Evolutionary conservation across 768 basidiomycete genomes (phyloP), one percentile per base, ranked within the genome.

Genomic region (Panaeolus cyanescens): DNA sequence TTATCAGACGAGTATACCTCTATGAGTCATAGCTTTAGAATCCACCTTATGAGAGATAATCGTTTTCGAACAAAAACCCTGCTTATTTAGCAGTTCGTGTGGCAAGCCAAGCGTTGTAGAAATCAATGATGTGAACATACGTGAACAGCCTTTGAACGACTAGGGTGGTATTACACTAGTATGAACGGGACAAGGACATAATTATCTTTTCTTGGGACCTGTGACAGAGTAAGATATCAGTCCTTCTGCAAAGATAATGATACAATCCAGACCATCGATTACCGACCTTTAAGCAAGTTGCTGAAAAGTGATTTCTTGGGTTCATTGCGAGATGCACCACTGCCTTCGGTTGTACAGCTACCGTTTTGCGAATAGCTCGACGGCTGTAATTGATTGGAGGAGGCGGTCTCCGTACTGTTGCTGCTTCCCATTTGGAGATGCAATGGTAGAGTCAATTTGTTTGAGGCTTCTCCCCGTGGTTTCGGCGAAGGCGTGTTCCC

Each of bases 401-500:
- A 20, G 39, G 6, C 9, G 10, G 45, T 50, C 15, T 50, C 45
- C 15, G 25, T n/a, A 28, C 25, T 12, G 13, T 50, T 25, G 25
- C 45, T 50, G 45, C 45, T 50, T 22, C 45, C 45, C 1, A 50
- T 15, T 50, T 50, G 45, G 22, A 50, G 13, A 28, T 50, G 25
- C 13, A 50, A 15, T 50, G 45, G 45, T 25, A 28, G 10, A 28
- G 65, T 65, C 28, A 72, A 63, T 54, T 71, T 72, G 28, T 64
- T 67, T 3, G 71, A 72, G 1, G 74, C 63, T 4, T 65, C 59
- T 40, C 60, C 58, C 58, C 4, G 45, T 28, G 45, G 45, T 28
- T 75, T 76, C 1, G 74, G 75, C n/a, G 62, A 70, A 4, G 77
- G 74, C 15, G 76, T 30, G 32, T 58, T 56, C 6, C 69, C 74